Conservation (phyloP, 306 rosid genomes). For the Prunus mira region DNA sequence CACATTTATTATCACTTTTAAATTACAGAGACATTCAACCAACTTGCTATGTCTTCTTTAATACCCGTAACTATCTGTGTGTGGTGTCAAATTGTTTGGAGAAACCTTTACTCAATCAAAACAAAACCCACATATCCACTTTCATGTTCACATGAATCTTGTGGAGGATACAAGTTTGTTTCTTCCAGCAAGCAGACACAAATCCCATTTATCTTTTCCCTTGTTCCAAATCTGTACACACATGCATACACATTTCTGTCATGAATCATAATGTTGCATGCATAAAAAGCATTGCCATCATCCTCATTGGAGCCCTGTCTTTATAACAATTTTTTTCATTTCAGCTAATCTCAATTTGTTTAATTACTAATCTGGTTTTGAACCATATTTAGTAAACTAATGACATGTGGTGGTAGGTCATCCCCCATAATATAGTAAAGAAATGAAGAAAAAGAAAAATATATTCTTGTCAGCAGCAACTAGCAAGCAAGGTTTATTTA, state of each 20-base stretch:
- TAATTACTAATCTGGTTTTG: neutral
- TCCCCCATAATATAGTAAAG: neutral
- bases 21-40: constrained; percentile 57
- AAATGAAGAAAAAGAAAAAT: neutral
- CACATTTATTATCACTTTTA: constrained; percentile 54
- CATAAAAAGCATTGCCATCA: no score
- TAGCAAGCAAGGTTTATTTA: neutral
- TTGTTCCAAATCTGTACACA: neutral
- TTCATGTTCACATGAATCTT: constrained; percentile 35
- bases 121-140: constrained; percentile 8
- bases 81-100: constrained; percentile 48
- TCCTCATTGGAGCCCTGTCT: neutral
- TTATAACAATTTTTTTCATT: neutral
- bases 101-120: constrained; percentile 7
- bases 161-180: constrained; percentile 46
- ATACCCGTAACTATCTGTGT: constrained; percentile 38
- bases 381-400: neutral
- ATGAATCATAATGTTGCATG: no score
- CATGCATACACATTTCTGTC: no score
- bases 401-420: neutral
- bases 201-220: neutral
- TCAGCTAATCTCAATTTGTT: neutral
- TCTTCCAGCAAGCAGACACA: neutral
- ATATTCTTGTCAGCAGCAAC: neutral
- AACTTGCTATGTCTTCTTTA: constrained; percentile 35